phyloP scores from a whole-genome alignment of 805 yeast genomes.

The Candida vartiovaarae region DNA sequence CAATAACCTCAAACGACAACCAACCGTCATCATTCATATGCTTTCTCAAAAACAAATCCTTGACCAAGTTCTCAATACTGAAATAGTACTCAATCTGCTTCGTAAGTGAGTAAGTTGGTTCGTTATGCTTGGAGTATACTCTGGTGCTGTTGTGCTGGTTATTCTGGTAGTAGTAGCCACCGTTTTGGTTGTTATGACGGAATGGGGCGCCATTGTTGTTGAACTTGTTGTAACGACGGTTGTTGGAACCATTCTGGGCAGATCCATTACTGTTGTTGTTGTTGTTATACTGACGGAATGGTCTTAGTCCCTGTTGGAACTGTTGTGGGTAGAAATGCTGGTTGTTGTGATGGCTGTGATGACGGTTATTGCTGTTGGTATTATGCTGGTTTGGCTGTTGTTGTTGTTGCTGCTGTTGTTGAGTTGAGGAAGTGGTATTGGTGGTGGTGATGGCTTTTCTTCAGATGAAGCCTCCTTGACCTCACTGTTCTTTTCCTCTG shows the following conservation, averaged over 20 bases:
- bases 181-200: conserved; percentile 8
- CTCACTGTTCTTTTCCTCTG: background rate
- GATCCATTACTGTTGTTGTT: background rate
- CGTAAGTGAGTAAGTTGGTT: conserved; percentile 17
- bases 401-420: conserved; percentile 1
- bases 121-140: conserved; percentile 9
- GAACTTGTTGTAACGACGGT: conserved; percentile 18
- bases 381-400: conserved; percentile 6
- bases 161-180: conserved; percentile 5
- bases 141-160: background rate
- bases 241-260: background rate
- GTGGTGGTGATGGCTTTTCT: too few relatives aligned
- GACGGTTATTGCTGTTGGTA: background rate
- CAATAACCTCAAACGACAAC: conserved; percentile 54
- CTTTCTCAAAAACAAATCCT: conserved; percentile 75
- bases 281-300: conserved; percentile 19
- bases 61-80: conserved; percentile 76
- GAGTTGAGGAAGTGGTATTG: background rate
- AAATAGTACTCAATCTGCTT: conserved; percentile 85
- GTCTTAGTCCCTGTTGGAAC: conserved; percentile 11
- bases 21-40: conserved; percentile 77
- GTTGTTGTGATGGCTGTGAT: conserved; percentile 8
- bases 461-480: background rate
- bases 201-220: conserved; percentile 9
- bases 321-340: conserved; percentile 12